These are phyloP conservation scores for Sporobolomyces pararoseus DNA, from an alignment of 768 basidiomycete species.

Conservation along the genomic window DNA sequence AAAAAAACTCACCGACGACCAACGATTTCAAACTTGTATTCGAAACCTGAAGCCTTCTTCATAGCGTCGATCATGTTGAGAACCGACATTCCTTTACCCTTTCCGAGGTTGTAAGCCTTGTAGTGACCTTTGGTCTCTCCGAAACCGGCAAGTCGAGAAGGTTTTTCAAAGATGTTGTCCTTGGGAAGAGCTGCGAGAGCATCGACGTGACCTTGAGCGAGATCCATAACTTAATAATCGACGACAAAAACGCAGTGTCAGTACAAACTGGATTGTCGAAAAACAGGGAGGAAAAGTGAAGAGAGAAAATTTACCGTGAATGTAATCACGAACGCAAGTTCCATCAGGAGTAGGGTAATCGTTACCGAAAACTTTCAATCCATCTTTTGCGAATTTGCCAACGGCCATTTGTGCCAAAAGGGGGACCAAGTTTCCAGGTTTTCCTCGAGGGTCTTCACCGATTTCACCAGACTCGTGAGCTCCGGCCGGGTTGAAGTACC, in stretches of 20 bases:
- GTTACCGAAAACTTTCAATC: slow-evolving; percentile 82
- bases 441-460: slow-evolving; percentile 93
- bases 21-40: slow-evolving; percentile 83
- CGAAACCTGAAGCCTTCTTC: slow-evolving; percentile 80
- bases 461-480: slow-evolving; percentile 92
- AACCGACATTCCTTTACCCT: slow-evolving; percentile 85
- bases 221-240: slow-evolving; percentile 71
- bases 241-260: no score
- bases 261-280: no score
- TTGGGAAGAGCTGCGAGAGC: slow-evolving; percentile 75
- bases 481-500: slow-evolving; percentile 99
- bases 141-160: slow-evolving; percentile 36
- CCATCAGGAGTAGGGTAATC: slow-evolving; percentile 96
- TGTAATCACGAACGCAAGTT: slow-evolving; percentile 94
- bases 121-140: slow-evolving; percentile 55
- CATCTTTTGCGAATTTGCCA: slow-evolving; percentile 69
- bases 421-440: slow-evolving; percentile 90
- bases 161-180: slow-evolving; percentile 51
- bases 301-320: slow-evolving; percentile 54
- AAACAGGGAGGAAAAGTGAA: neutral
- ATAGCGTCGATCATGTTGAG: slow-evolving; percentile 92
- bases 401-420: slow-evolving; percentile 90
- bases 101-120: slow-evolving; percentile 96
- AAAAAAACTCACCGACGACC: slow-evolving; percentile 70
- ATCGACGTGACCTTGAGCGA: slow-evolving; percentile 88